Conservation (phyloP, 495 filamentous ascomycete species). For the Tuber magnatum region DNA sequence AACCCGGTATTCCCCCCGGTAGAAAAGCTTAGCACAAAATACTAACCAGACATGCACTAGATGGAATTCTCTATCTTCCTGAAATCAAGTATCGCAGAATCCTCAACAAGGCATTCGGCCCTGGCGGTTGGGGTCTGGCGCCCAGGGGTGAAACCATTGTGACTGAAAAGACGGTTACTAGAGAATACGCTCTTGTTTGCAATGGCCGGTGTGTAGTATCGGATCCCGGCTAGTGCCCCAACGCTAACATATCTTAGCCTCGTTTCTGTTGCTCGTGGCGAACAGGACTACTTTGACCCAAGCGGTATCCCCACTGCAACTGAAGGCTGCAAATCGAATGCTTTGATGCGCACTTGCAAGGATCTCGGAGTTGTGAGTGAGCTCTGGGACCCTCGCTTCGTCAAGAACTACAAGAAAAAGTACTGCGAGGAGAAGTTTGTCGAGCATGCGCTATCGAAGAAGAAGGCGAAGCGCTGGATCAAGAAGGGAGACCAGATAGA, state of each 20-base stretch:
- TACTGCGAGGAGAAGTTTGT: slow-evolving; percentile 66
- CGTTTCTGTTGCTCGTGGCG: slow-evolving; percentile 85
- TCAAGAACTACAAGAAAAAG: slow-evolving; percentile 59
- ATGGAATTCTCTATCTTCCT: slow-evolving; percentile 91
- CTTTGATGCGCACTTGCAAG: slow-evolving; percentile 93
- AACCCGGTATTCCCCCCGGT: slow-evolving; percentile 45
- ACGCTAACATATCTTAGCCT: slow-evolving; percentile 51
- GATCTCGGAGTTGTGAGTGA: slow-evolving; percentile 92
- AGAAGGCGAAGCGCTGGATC: slow-evolving; percentile 77
- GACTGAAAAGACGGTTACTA: slow-evolving; percentile 76
- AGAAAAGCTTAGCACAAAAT: not conserved
- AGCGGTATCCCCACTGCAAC: slow-evolving; percentile 94
- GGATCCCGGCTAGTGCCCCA: slow-evolving; percentile 2
- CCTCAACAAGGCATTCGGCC: slow-evolving; percentile 84
- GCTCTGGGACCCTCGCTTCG: slow-evolving; percentile 92
- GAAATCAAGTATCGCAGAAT: slow-evolving; percentile 98
- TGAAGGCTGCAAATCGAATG: slow-evolving; percentile 95
- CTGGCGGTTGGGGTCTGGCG: slow-evolving; percentile 89
- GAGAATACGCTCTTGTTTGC: slow-evolving; percentile 89
- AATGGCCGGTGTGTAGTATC: slow-evolving; percentile 65
- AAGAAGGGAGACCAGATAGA: slow-evolving; percentile 66
- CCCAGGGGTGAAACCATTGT: slow-evolving; percentile 87
- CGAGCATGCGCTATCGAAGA: slow-evolving; percentile 73
- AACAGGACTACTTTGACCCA: slow-evolving; percentile 87
- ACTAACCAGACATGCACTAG: slow-evolving; percentile 45